A percentile compares a stretch with the other conserved stretches of the same genome.
phyloP scores from a whole-genome alignment of 176 grass and related monocot species.

The barley (Hordeum vulgare) region MorexV3_pseudomolecules_assembly NC_058524.1:152775020-152775519 shows the following conservation, averaged over 20 bases:
- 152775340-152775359: not conserved
- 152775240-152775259: not conserved
- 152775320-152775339: not conserved
- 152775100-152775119: conserved; percentile 15
- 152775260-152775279: not conserved
- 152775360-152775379: not conserved
- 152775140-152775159: conserved; percentile 11
- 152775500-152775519: not conserved
- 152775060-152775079: conserved; percentile 1
- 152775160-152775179: conserved; percentile 13
- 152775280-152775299: not conserved
- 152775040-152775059: not conserved
- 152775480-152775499: not conserved
- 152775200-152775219: not conserved
- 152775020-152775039: not conserved
- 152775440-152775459: not conserved
- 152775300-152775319: not conserved
- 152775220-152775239: not conserved
- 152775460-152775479: not conserved
- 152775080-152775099: conserved; percentile 25
- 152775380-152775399: not conserved
- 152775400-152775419: conserved; percentile 12
- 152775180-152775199: conserved; percentile 24
- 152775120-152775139: not conserved
- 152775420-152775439: not conserved